A percentile compares a stretch with the other conserved stretches of the same genome.
Evolutionary conservation across 768 basidiomycete species (phyloP).

Genomic region (Termitomyces sp.): DNA sequence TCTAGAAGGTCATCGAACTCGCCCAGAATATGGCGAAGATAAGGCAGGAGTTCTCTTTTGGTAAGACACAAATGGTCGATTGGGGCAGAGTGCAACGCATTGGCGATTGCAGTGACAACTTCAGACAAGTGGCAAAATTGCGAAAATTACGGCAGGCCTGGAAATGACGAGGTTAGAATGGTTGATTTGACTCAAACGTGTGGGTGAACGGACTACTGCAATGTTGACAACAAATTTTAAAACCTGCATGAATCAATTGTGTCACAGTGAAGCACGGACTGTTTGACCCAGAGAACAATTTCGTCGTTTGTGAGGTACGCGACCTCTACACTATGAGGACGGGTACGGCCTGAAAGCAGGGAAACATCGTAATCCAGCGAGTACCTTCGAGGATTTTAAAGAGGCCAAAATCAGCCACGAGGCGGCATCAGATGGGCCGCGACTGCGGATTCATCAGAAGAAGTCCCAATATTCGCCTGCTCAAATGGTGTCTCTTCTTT

Average conservation of each 20-base stretch:
- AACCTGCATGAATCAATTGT: conserved; percentile 32
- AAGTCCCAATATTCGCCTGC: too few species aligned
- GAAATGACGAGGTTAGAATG: not conserved
- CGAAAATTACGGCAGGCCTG: conserved; percentile 34
- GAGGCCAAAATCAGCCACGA: too few species aligned
- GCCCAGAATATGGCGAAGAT: too few species aligned
- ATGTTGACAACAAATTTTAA: conserved; percentile 24
- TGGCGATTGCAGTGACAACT: conserved; percentile 40
- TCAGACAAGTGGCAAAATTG: conserved; percentile 48
- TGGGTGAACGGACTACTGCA: not conserved
- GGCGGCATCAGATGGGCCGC: too few species aligned
- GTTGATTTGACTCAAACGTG: not conserved
- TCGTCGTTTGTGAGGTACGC: conserved; percentile 37
- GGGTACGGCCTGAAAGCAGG: conserved; percentile 3
- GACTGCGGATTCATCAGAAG: too few species aligned
- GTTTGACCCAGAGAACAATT: conserved; percentile 38
- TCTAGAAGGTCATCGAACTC: not conserved
- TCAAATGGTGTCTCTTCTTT: too few species aligned
- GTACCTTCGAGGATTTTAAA: too few species aligned
- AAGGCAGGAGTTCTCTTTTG: conserved; percentile 22
- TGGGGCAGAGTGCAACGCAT: conserved; percentile 39
- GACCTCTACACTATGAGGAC: conserved; percentile 32
- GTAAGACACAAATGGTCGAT: conserved; percentile 37
- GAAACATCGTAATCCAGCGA: too few species aligned
- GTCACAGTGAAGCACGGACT: conserved; percentile 39